Base-by-base conservation (phyloP, 345 rosid genomes). In the Citrus sp. region DNA sequence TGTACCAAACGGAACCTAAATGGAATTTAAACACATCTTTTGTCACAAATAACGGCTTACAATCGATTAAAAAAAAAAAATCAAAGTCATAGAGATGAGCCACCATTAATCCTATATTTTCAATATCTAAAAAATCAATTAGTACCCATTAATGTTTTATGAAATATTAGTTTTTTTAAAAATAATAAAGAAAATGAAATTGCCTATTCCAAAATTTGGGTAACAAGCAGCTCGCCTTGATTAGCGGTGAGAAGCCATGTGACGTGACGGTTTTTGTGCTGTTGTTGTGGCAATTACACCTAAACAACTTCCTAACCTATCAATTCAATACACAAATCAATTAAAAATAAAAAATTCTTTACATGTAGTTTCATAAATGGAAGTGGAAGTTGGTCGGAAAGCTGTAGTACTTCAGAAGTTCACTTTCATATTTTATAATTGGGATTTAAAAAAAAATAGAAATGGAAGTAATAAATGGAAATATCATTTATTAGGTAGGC, bases 211-310 rank as follows among this genome's bases (percentile, higher is more conserved):
- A 21, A 21, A 25, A 51, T 30, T 12, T 19, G 38, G 9, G 13
- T 25, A 38, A 37, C 9, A 37, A 55, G 58, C 32, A 66, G 58
- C n/a, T 18, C 4, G 32, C 78, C 79, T 40, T 74, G 73, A 82
- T 73, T 61, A 70, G 74, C 78, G 81, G 78, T 22, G 81, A 77
- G 28, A 16, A 71, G 49, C 18, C 78, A 38, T 40, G 73, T 18
- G 73, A 73, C 30, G 9, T 6, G 56, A 38, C 25, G 16, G 7
- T 28, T 5, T 71, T 27, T 54, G 40, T 70, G 61, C 6, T 28
- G 40, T 14, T 54, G 72, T 67, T 38, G 37, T 51, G 37, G 74
- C 38, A 28, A 55, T 13, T 56, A 35, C 61, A 37, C 8, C 56
- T 73, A 37, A 60, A 38, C 25, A 24, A 73, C 14, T 40, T 37